phyloP scores from a whole-genome alignment of 352 stramenopile genomes.

The Phytophthora cajani region DNA sequence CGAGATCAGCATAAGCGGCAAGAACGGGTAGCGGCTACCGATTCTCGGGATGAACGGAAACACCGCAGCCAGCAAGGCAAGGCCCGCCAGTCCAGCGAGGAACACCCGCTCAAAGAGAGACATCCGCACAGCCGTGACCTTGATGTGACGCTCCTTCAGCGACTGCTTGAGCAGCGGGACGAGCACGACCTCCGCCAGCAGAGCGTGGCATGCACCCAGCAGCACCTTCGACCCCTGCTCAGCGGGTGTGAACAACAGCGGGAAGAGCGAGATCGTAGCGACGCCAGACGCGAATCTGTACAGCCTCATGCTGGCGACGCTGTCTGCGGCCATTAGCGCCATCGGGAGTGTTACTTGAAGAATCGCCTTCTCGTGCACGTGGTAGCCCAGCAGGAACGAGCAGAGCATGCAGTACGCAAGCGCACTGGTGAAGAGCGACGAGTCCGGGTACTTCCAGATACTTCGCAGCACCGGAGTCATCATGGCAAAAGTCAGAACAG shows the following conservation, averaged over 20 bases:
- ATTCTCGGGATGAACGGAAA: constrained; percentile 68
- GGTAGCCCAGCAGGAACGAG: constrained; percentile 97
- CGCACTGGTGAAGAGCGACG: constrained; percentile 80
- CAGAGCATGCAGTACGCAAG: constrained; percentile 93
- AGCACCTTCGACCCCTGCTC: constrained; percentile 83
- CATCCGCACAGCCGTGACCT: constrained; percentile 63
- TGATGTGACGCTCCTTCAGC: constrained; percentile 74
- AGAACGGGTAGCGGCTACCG: constrained; percentile 63
- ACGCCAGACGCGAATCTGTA: constrained; percentile 78
- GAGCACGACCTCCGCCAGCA: constrained; percentile 70
- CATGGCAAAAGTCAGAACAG: constrained; percentile 77
- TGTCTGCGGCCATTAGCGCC: constrained; percentile 74
- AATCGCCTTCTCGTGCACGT: constrained; percentile 99
- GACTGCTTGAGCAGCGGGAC: constrained; percentile 75
- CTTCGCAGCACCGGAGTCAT: constrained; percentile 80
- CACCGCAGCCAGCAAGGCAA: constrained; percentile 44
- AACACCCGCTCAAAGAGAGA: constrained; percentile 65
- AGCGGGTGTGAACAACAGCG: constrained; percentile 82
- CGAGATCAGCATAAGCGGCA: constrained; percentile 84
- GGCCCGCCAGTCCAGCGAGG: constrained; percentile 43
- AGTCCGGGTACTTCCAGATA: constrained; percentile 81
- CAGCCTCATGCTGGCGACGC: constrained; percentile 83
- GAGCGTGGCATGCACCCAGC: constrained; percentile 61
- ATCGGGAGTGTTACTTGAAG: constrained; percentile 87
- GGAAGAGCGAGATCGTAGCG: constrained; percentile 83